phyloP scores from a whole-genome alignment of 768 basidiomycete genomes.

The Mycena epipterygia region DNA sequence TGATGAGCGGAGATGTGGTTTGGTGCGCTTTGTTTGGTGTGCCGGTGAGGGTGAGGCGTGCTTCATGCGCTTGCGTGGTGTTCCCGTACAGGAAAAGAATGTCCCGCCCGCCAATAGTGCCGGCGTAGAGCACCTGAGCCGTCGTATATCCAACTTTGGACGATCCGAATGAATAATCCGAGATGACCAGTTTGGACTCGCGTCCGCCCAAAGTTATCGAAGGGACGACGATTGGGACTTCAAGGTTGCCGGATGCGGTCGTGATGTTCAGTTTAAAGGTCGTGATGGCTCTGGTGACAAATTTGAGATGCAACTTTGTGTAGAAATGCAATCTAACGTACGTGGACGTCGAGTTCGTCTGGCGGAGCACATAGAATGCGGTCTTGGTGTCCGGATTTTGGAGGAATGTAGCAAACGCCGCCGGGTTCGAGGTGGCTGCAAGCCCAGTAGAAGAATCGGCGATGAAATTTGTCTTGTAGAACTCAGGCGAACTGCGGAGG shows the following conservation, averaged over 20 bases:
- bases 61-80: conserved; percentile 67
- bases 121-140: conserved; percentile 78
- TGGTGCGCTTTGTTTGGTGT: conserved; percentile 55
- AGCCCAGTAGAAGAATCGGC: conserved; percentile 70
- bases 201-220: conserved; percentile 75
- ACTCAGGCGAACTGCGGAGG: conserved; percentile 82
- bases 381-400: conserved; percentile 76
- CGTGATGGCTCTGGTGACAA: conserved; percentile 55
- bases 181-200: conserved; percentile 80
- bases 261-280: conserved; percentile 73
- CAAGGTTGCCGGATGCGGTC: conserved; percentile 64
- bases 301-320: background rate
- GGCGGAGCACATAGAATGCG: conserved; percentile 79
- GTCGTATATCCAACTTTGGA: conserved; percentile 78
- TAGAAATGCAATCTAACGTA: conserved; percentile 49
- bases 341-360: conserved; percentile 76
- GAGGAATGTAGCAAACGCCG: conserved; percentile 72
- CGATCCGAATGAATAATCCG: conserved; percentile 80
- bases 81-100: conserved; percentile 75
- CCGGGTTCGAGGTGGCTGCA: conserved; percentile 54
- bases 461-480: conserved; percentile 84
- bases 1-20: conserved; percentile 44
- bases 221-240: conserved; percentile 67
- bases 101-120: conserved; percentile 71
- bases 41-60: conserved; percentile 60